phyloP scores from a whole-genome alignment of 2,329 filamentous ascomycete genomes.

The Paracoccidioides lutzii region DNA sequence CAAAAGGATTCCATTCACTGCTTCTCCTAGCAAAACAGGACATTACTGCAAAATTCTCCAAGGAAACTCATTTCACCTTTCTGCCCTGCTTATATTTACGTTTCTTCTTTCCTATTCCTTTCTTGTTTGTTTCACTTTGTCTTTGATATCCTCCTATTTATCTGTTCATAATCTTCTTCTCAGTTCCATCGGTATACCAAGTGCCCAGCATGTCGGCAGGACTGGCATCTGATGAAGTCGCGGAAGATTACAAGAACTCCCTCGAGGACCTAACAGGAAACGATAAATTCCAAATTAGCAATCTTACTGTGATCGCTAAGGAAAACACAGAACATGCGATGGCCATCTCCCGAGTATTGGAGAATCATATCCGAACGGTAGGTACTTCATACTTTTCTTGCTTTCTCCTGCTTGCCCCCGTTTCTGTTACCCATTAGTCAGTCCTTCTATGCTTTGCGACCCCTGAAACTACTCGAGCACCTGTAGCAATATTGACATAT shows the following conservation, averaged over 20 bases:
- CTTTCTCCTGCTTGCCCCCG: constrained; percentile 10
- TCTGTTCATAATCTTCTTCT: constrained; percentile 2
- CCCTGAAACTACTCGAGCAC: background rate
- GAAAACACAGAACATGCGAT: constrained; percentile 94
- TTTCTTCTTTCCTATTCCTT: constrained; percentile 7
- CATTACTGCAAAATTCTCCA: constrained; percentile 5
- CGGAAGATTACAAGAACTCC: constrained; percentile 86
- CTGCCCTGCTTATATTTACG: constrained; percentile 2
- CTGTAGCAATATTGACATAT: constrained; percentile 3
- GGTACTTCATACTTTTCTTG: constrained; percentile 30
- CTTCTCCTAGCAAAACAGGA: constrained; percentile 5
- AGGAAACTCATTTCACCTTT: background rate
- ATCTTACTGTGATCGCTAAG: constrained; percentile 90
- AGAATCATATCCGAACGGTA: constrained; percentile 92
- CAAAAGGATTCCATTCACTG: constrained; percentile 10
- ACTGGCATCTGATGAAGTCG: constrained; percentile 64
- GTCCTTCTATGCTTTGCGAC: background rate
- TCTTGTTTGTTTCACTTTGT: constrained; percentile 5
- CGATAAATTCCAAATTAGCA: constrained; percentile 90
- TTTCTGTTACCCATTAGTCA: constrained; percentile 10
- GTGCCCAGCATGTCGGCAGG: constrained; percentile 49
- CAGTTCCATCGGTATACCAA: constrained; percentile 6
- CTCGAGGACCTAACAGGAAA: constrained; percentile 85
- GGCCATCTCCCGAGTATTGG: constrained; percentile 78
- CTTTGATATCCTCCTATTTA: background rate